phyloP scores from a whole-genome alignment of 345 rosid genomes.

The Pugionium cornutum region DNA sequence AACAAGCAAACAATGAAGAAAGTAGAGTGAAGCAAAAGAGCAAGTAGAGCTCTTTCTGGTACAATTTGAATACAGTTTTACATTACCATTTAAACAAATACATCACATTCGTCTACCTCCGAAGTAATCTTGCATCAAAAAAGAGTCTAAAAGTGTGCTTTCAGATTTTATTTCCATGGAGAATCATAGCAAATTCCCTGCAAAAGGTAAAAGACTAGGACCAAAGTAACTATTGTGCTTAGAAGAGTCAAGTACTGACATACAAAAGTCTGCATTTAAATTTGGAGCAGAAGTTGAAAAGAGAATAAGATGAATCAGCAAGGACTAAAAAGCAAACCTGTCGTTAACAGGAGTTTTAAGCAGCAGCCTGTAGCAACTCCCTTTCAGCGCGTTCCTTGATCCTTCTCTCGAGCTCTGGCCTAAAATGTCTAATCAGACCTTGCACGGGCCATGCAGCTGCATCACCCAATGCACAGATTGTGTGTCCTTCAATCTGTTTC shows the following conservation, averaged over 20 bases:
- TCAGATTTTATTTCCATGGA: constrained; percentile 40
- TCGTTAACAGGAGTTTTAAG: constrained; percentile 44
- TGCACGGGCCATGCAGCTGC: constrained; percentile 99
- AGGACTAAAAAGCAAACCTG: constrained; percentile 31
- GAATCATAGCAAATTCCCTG: constrained; percentile 26
- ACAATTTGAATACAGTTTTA: constrained; percentile 26
- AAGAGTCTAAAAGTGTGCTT: constrained; percentile 16
- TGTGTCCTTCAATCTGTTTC: constrained; percentile 97
- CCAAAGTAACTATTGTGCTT: constrained; percentile 14
- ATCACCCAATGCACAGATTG: constrained; percentile 98
- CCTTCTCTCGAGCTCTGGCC: constrained; percentile 99
- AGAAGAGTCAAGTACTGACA: neutral
- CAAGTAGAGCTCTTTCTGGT: constrained; percentile 25
- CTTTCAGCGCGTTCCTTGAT: constrained; percentile 83
- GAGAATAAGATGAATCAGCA: neutral
- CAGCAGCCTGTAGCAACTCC: constrained; percentile 90
- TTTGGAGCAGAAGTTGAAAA: neutral
- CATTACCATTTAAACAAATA: constrained; percentile 32
- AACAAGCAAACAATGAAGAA: constrained; percentile 30
- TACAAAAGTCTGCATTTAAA: neutral
- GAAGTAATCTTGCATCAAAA: constrained; percentile 31
- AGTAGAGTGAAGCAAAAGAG: constrained; percentile 23
- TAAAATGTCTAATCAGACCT: constrained; percentile 92
- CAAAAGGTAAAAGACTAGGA: neutral
- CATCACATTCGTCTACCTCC: constrained; percentile 33